Base-by-base conservation (phyloP, 164 flowering plant species). In the Vitis rotundifolia region DNA sequence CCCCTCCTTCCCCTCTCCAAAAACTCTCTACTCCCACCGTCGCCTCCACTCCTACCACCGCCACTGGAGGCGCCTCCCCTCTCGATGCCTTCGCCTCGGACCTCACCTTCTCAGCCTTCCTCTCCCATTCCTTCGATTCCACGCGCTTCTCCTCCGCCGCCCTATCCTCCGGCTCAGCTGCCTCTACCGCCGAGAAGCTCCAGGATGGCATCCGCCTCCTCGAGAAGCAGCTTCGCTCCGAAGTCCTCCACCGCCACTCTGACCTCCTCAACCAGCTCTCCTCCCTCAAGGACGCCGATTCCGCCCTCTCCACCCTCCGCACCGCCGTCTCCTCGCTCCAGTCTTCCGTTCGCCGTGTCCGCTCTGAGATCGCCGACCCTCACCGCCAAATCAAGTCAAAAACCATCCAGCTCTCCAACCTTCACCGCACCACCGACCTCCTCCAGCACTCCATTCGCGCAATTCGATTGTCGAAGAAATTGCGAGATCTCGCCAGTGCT, bases 101-200 rank as follows among this genome's bases (percentile, higher is more conserved):
- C 56, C 96, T 93, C 18, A 77, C 90, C 69, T 87, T 95, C 89
- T 90, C 99, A 48, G 83, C 88, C 7, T 95, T 95, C 71, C 91
- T 95, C 76, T 93, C 99, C 54, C 73, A 91, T 1, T 81, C 84
- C 69, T 95, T 95, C 85, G 77, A 85, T 68, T 85, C 99, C 68
- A 76, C 94, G 31, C 76, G 74, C 18, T 95, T 95, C 91, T 95
- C 99, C 80, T 90, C 99, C 64, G 84, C 89, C 66, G 98, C 98
- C 56, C 97, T 95, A 64, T 81, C 91, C 70, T 87, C 99, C 65
- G 97, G 96, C 67, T 93, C 99, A 47, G 87, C 99, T 28, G 98
- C 97, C 59, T 84, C 98, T 71, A 81, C 90, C 59, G 91, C 95
- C 75, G 99, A 95, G 77, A 87, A 85, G 65, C 93, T 95, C 75